Evolutionary conservation across 805 yeast species (phyloP), one percentile per base, ranked within the genome.

Genomic region (Ogataea wickerhamii): DNA sequence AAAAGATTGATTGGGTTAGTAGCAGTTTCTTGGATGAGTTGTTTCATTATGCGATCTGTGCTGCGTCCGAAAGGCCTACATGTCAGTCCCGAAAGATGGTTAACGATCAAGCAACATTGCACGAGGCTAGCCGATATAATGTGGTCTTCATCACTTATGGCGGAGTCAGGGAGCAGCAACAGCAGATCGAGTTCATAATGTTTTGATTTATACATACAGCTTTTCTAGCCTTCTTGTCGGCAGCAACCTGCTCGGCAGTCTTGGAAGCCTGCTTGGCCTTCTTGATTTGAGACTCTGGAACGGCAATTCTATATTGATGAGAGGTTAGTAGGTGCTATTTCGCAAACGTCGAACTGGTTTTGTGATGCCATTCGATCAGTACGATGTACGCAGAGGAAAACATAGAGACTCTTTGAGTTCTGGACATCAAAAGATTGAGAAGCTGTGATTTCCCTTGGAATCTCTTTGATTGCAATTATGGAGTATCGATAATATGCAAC

Each of bases 1-100:
- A n/a, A n/a, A n/a, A n/a, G n/a, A n/a, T n/a, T n/a, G n/a, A n/a
- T n/a, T n/a, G n/a, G n/a, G n/a, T n/a, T n/a, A n/a, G n/a, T n/a
- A n/a, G n/a, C n/a, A n/a, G n/a, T n/a, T n/a, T n/a, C n/a, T n/a
- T n/a, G n/a, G n/a, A n/a, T n/a, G n/a, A n/a, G n/a, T n/a, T n/a
- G n/a, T n/a, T n/a, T n/a, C n/a, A n/a, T n/a, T n/a, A n/a, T n/a
- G n/a, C n/a, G n/a, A n/a, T n/a, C n/a, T n/a, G n/a, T n/a, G n/a
- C n/a, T n/a, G n/a, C n/a, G n/a, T n/a, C n/a, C n/a, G n/a, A n/a
- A n/a, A n/a, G n/a, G 29, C 8, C 29, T 14, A 26, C n/a, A 26
- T 11, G 11, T 79, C 86, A 79, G 86, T 66, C 86, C 87, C 87
- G 87, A 81, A 81, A 81, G 87, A 81, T 81, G 87, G 87, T 81